phyloP scores from a whole-genome alignment of 2,329 filamentous ascomycete species.

The Massarina eburnea region DNA sequence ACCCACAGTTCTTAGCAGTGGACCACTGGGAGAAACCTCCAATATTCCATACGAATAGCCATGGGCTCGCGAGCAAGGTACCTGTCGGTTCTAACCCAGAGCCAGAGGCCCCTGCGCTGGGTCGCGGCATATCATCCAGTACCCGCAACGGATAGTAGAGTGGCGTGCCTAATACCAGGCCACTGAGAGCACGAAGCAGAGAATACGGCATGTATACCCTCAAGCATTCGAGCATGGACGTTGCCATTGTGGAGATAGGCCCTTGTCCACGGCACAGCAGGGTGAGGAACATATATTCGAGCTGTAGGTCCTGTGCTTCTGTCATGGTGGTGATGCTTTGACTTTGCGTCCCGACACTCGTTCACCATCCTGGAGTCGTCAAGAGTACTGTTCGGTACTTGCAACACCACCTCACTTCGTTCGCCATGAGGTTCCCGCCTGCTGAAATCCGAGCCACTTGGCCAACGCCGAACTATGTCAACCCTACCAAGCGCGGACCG shows the following conservation, averaged over 20 bases:
- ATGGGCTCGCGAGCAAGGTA: conserved; percentile 20
- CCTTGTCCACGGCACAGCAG: conserved; percentile 26
- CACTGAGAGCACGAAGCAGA: conserved; percentile 24
- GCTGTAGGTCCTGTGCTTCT: conserved; percentile 15
- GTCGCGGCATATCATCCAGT: conserved; percentile 31
- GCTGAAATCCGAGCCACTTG: conserved; percentile 40
- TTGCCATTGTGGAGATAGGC: conserved; percentile 27
- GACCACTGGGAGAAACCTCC: conserved; percentile 18
- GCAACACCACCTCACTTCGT: conserved; percentile 7
- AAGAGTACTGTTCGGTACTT: conserved; percentile 23
- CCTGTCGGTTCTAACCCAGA: conserved; percentile 15
- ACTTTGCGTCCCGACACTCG: conserved; percentile 2
- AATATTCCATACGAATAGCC: conserved; percentile 27
- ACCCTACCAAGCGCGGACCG: conserved; percentile 46
- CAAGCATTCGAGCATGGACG: conserved; percentile 2
- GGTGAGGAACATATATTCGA: conserved; percentile 25
- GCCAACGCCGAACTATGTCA: conserved; percentile 48
- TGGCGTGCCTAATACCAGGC: conserved; percentile 24
- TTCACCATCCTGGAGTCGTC: conserved; percentile 17
- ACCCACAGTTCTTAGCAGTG: conserved; percentile 16
- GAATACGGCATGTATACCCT: conserved; percentile 21
- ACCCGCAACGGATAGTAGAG: conserved; percentile 24
- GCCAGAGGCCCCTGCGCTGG: conserved; percentile 25
- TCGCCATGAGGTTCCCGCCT: conserved; percentile 37
- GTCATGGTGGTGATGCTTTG: conserved; percentile 29